These are phyloP conservation scores for Pleurotus ostreatus DNA, from an alignment of 768 basidiomycete genomes.

Conservation along the genomic window DNA sequence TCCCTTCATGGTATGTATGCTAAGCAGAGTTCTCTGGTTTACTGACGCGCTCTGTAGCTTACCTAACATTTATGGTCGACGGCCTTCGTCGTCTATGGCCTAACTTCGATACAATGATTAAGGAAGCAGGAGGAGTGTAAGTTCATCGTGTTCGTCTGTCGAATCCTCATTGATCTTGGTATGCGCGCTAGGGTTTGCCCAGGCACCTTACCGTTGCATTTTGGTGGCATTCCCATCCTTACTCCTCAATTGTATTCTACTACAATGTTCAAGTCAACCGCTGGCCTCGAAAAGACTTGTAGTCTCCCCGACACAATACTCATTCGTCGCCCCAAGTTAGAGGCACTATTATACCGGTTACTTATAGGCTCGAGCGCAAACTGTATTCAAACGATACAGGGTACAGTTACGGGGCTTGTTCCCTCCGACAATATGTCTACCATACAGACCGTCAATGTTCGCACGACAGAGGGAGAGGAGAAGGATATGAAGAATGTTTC, in stretches of 20 bases:
- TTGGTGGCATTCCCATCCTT: slow-evolving; percentile 11
- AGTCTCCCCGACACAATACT: slow-evolving; percentile 10
- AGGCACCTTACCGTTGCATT: slow-evolving; percentile 12
- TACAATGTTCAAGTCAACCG: not conserved
- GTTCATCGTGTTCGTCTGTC: not conserved
- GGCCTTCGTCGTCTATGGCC: slow-evolving; percentile 18
- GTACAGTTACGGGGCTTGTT: slow-evolving; percentile 7
- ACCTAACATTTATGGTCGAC: slow-evolving; percentile 10
- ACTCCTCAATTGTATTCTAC: slow-evolving; percentile 4
- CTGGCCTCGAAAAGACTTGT: not conserved
- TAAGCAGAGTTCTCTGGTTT: not conserved
- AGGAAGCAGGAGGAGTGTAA: slow-evolving; percentile 14
- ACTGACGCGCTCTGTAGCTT: slow-evolving; percentile 3
- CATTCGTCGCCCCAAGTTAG: slow-evolving; percentile 13
- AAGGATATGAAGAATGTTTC: slow-evolving; percentile 4
- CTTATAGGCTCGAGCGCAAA: not conserved
- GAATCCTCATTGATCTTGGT: not conserved
- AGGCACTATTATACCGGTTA: slow-evolving; percentile 16
- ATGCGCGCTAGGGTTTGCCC: not conserved
- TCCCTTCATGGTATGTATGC: slow-evolving; percentile 10
- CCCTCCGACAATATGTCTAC: not conserved
- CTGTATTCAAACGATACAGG: slow-evolving; percentile 3
- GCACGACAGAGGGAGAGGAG: slow-evolving; percentile 11
- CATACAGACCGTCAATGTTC: slow-evolving; percentile 6
- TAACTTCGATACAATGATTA: slow-evolving; percentile 13